Conservation (phyloP, 371 early-diverging fungal species). For the Catenaria anguillulae region DNA sequence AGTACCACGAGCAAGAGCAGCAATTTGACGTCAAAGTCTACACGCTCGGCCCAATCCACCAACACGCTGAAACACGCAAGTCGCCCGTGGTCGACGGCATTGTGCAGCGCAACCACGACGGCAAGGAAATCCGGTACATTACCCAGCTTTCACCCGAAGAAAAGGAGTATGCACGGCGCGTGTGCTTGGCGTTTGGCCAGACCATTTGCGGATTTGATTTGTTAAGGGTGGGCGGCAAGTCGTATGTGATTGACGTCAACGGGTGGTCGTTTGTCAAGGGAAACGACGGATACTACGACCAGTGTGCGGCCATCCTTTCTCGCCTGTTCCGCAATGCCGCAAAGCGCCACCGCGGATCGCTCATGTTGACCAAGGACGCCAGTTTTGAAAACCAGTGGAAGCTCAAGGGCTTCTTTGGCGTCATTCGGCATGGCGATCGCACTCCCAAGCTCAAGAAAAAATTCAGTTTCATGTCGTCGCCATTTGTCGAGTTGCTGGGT, state of each 20-base stretch:
- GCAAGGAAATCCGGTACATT: slow-evolving; percentile 91
- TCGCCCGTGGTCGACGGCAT: slow-evolving; percentile 96
- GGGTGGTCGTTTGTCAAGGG: slow-evolving; percentile 99
- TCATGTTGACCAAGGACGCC: slow-evolving; percentile 26
- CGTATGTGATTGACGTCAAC: slow-evolving; percentile 96
- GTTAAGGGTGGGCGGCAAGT: slow-evolving; percentile 60
- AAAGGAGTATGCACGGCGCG: slow-evolving; percentile 60
- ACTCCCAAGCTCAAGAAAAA: slow-evolving; percentile 96
- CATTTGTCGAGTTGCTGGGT: slow-evolving; percentile 51
- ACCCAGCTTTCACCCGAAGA: slow-evolving; percentile 69
- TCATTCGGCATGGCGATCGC: slow-evolving; percentile 89
- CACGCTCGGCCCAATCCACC: slow-evolving; percentile 74
- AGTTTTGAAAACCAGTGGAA: slow-evolving; percentile 72
- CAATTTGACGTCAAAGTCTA: no score
- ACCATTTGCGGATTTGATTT: slow-evolving; percentile 94
- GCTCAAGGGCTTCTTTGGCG: slow-evolving; percentile 79
- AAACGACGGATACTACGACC: slow-evolving; percentile 81
- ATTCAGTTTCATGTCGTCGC: slow-evolving; percentile 34
- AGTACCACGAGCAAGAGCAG: no score
- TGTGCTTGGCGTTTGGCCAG: slow-evolving; percentile 75
- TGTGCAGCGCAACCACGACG: slow-evolving; percentile 87
- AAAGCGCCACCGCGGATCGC: slow-evolving; percentile 17
- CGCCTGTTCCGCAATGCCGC: slow-evolving; percentile 48
- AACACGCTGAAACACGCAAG: slow-evolving; percentile 97
- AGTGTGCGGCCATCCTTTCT: slow-evolving; percentile 59